A percentile compares a stretch with the other conserved stretches of the same genome.
Evolutionary conservation across 2,329 filamentous ascomycete genomes (phyloP).

Genomic region (Aspergillus versicolor): DNA sequence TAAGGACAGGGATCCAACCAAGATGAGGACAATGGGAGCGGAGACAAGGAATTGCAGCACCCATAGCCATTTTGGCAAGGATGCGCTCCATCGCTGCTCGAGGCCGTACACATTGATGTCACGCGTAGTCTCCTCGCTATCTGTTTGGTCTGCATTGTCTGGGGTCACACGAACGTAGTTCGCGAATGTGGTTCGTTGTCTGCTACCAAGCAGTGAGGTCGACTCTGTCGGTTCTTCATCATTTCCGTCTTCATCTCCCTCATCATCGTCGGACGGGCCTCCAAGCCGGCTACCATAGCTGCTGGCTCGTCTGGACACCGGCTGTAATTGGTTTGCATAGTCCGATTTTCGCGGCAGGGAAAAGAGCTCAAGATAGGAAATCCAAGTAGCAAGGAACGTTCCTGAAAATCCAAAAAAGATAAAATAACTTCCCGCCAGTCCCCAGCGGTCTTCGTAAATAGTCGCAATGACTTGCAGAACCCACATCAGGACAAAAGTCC

Average conservation of each 20-base stretch:
- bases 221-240: conserved; percentile 52
- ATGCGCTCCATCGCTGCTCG: conserved; percentile 84
- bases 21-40: conserved; percentile 72
- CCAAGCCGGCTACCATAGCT: conserved; percentile 44
- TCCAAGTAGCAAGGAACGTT: conserved; percentile 69
- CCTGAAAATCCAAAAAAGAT: conserved; percentile 77
- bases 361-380: conserved; percentile 79
- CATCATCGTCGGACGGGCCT: conserved; percentile 43
- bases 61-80: conserved; percentile 83
- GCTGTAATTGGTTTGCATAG: conserved; percentile 60
- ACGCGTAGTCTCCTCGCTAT: conserved; percentile 27
- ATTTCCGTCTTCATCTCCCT: conserved; percentile 28
- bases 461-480: conserved; percentile 68
- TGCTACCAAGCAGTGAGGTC: conserved; percentile 55
- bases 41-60: conserved; percentile 79
- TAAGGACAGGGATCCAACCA: conserved; percentile 74
- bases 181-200: conserved; percentile 55
- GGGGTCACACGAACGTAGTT: conserved; percentile 48
- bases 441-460: conserved; percentile 71
- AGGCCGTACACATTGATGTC: conserved; percentile 56
- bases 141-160: conserved; percentile 24
- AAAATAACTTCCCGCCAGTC: conserved; percentile 75
- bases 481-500: conserved; percentile 80
- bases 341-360: conserved; percentile 69
- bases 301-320: conserved; percentile 43